Percentiles rank a stretch among this genome's conserved stretches.
phyloP scores from a whole-genome alignment of 495 filamentous ascomycete species.

The Annulohypoxylon stygium region DNA sequence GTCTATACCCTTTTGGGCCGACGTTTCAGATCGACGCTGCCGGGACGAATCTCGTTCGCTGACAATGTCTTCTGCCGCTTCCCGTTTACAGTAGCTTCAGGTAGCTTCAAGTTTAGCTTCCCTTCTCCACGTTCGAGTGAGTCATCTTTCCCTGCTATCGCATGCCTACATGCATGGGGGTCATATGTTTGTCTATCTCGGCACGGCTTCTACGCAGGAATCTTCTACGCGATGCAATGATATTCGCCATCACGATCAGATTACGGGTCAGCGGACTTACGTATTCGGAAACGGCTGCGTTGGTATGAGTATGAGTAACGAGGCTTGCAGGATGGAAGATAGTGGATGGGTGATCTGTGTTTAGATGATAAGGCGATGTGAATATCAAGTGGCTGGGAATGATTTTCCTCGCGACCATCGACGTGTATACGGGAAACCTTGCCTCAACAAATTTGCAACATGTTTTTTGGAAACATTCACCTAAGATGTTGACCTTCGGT shows the following conservation, averaged over 20 bases:
- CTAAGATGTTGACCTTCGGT: not conserved
- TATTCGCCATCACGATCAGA: conserved; percentile 34
- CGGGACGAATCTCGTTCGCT: conserved; percentile 41
- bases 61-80: conserved; percentile 2
- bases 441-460: conserved; percentile 1
- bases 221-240: conserved; percentile 13
- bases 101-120: conserved; percentile 12
- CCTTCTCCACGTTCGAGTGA: conserved; percentile 35
- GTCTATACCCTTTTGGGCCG: conserved; percentile 25
- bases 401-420: conserved; percentile 19
- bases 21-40: conserved; percentile 41
- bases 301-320: conserved; percentile 10
- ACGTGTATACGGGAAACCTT: not conserved
- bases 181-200: conserved; percentile 27
- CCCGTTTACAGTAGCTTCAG: conserved; percentile 6
- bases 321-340: conserved; percentile 9
- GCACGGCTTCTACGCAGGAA: conserved; percentile 2
- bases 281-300: conserved; percentile 16
- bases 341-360: conserved; percentile 31
- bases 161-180: conserved; percentile 17
- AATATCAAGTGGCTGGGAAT: conserved; percentile 46
- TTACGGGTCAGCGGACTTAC: not conserved
- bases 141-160: conserved; percentile 41
- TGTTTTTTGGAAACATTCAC: conserved; percentile 16
- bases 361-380: not conserved